phyloP scores from a whole-genome alignment of 177 flowering plant genomes.

The Tripterygium wilfordii region DNA sequence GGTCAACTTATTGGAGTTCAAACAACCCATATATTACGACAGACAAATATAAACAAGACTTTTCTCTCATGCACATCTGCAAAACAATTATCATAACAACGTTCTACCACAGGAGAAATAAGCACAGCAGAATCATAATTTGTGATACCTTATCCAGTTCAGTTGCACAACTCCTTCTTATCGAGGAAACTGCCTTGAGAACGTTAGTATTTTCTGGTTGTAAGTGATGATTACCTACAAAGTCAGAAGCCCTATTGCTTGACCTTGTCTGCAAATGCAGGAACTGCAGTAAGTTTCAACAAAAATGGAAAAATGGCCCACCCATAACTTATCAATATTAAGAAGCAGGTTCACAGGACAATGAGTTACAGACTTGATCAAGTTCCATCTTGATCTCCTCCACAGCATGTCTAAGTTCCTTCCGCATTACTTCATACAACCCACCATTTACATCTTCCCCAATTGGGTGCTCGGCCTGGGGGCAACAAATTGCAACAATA shows the following conservation, averaged over 20 bases:
- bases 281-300: not conserved
- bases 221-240: slow-evolving; percentile 19
- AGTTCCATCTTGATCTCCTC: slow-evolving; percentile 69
- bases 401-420: slow-evolving; percentile 78
- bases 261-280: slow-evolving; percentile 39
- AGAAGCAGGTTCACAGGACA: slow-evolving; percentile 3
- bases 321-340: not conserved
- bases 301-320: not conserved
- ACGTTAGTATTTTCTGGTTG: slow-evolving; percentile 28
- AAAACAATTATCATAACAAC: no score
- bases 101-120: not conserved
- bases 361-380: slow-evolving; percentile 41
- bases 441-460: slow-evolving; percentile 45
- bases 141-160: slow-evolving; percentile 49
- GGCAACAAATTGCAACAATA: slow-evolving; percentile 3
- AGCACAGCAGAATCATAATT: not conserved
- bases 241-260: slow-evolving; percentile 23
- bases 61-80: no score
- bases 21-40: no score
- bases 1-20: no score
- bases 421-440: slow-evolving; percentile 63
- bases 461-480: slow-evolving; percentile 55
- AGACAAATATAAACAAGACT: no score
- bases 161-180: slow-evolving; percentile 39
- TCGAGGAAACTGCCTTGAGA: slow-evolving; percentile 37